Percentiles rank a stretch among this genome's conserved stretches.
These are phyloP conservation scores for Pseudisothecium myosuroides DNA, from an alignment of 225 moss, liverwort and hornwort species.

Conservation along the genomic window DNA sequence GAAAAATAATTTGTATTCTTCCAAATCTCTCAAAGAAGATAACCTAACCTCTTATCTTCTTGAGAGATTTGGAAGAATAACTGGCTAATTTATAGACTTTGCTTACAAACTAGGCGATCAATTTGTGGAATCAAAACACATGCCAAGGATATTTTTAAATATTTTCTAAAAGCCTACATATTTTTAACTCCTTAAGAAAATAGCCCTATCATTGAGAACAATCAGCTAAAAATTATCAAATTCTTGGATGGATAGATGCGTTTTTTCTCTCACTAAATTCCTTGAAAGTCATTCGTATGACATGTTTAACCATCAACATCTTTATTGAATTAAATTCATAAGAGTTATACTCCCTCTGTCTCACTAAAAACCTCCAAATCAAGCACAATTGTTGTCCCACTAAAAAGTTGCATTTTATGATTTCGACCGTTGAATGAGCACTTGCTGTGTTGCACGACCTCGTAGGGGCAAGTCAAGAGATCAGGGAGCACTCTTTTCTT, in stretches of 20 bases:
- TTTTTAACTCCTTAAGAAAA: neutral
- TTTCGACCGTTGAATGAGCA: too few relatives aligned
- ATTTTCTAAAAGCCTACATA: neutral
- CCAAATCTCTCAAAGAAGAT: neutral
- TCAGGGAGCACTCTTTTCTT: too few relatives aligned
- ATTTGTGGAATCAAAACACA: neutral
- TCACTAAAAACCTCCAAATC: too few relatives aligned
- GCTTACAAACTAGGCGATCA: neutral
- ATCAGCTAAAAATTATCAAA: neutral
- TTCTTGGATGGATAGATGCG: neutral
- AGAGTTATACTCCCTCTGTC: too few relatives aligned
- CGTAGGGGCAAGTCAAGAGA: too few relatives aligned
- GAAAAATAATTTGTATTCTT: neutral
- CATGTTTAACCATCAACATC: neutral
- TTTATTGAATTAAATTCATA: neutral
- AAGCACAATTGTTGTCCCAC: too few relatives aligned
- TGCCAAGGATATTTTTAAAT: neutral
- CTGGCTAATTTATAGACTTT: neutral
- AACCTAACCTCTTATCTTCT: too few relatives aligned
- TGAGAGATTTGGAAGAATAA: too few relatives aligned
- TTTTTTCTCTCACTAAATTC: neutral
- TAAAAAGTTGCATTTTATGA: too few relatives aligned
- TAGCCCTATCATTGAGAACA: fast-evolving
- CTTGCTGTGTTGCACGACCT: too few relatives aligned
- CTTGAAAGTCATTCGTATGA: fast-evolving